Evolutionary conservation across 1,284 basidiomycete genomes (phyloP).

Genomic region (Marasmius tenuissimus): DNA sequence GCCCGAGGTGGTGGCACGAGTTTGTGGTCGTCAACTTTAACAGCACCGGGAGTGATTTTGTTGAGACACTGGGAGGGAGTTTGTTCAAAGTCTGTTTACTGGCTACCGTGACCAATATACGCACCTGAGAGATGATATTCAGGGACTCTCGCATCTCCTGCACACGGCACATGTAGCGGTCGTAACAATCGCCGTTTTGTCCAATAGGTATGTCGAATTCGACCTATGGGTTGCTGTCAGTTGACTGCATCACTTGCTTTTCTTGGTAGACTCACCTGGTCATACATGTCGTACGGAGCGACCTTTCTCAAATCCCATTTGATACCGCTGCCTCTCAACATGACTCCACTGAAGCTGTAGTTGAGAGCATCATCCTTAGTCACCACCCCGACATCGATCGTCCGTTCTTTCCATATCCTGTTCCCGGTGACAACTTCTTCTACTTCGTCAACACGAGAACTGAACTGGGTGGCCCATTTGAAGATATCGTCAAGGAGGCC

Average conservation of each 20-base stretch:
- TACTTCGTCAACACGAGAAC: conserved; percentile 90
- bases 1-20: conserved; percentile 96
- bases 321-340: conserved; percentile 93
- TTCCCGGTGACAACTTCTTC: conserved; percentile 98
- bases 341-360: conserved; percentile 96
- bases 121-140: conserved; percentile 82
- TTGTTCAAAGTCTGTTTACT: not conserved
- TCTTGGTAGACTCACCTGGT: conserved; percentile 56
- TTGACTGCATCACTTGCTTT: not conserved
- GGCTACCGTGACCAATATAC: conserved; percentile 6
- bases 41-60: conserved; percentile 93
- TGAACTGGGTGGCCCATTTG: conserved; percentile 97
- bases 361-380: conserved; percentile 92
- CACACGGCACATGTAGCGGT: conserved; percentile 94
- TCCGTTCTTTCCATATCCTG: conserved; percentile 97
- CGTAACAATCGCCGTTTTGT: conserved; percentile 96
- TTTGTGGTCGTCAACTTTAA: conserved; percentile 98
- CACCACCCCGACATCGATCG: conserved; percentile 88
- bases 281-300: conserved; percentile 95
- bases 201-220: conserved; percentile 98
- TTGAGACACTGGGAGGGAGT: conserved; percentile 75
- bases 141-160: conserved; percentile 98
- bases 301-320: conserved; percentile 96
- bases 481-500: conserved; percentile 96
- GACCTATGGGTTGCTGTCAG: conserved; percentile 51